Evolutionary conservation across 495 filamentous ascomycete species (phyloP), one percentile per base, ranked within the genome.

Genomic region (Aspergillus baeticus): DNA sequence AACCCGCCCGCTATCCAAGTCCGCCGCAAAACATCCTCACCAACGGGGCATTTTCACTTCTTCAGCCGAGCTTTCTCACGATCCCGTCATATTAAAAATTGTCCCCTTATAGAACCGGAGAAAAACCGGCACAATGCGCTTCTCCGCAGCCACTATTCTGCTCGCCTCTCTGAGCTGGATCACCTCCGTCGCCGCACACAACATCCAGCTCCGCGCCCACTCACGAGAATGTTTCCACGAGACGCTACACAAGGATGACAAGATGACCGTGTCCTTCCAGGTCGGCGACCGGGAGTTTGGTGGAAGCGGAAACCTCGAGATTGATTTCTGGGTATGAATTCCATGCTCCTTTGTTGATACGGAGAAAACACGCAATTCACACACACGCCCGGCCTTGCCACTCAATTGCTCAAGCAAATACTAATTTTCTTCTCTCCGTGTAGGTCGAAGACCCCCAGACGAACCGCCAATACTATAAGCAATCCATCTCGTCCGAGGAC

Each of bases 181-280:
- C 64, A 75, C 79, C 64, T 74, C 84, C 54, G 78, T 81, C 54
- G 69, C 83, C 54, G 90, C 89, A 60, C 94, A 98, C 85, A 97
- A 91, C 76, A 96, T 98, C 80, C 89, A 95, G 68, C 85, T 98
- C 56, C 84, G 85, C 51, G 85, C 94, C 53, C 92, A 98, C 72
- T 85, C 88, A 58, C 82, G 91, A 68, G 94, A 98, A 78, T 98
- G 94, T 79, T 98, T 97, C 82, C 91, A 96, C 81, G 94, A 98
- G 77, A 70, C 76, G 45, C 85, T 98, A 38, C 92, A 96, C 77
- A 84, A 81, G 63, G 94, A 96, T 72, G 94, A 98, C 76, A 87
- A 87, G 72, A 98, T 98, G 94, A 97, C 92, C 10, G 93, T 98
- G 29, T 94, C 92, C 14, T 98, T 96, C 79, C 94, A 98, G 78